Conservation (phyloP, 2,329 filamentous ascomycete species). For the Aspergillus bombycis region DNA sequence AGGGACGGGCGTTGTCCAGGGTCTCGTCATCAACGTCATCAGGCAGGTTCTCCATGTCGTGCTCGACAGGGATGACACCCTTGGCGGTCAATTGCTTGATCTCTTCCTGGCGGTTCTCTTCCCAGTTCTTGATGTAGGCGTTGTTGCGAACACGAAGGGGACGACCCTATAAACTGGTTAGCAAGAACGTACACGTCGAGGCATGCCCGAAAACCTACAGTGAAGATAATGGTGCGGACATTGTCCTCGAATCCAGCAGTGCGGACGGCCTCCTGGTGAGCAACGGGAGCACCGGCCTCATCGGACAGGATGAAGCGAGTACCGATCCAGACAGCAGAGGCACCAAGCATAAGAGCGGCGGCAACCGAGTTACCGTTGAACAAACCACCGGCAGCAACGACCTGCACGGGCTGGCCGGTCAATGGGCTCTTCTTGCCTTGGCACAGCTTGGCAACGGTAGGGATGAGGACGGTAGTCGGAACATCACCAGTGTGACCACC, state of each 20-base stretch:
- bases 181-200: background rate
- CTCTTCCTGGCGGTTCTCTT: constrained; percentile 84
- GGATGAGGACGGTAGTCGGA: constrained; percentile 88
- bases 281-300: constrained; percentile 89
- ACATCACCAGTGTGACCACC: constrained; percentile 96
- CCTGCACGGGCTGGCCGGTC: constrained; percentile 84
- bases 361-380: constrained; percentile 91
- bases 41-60: constrained; percentile 83
- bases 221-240: constrained; percentile 97
- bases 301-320: constrained; percentile 93
- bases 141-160: constrained; percentile 93
- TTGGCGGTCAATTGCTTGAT: constrained; percentile 89
- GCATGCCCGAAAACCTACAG: constrained; percentile 45
- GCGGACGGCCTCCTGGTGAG: constrained; percentile 92
- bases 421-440: constrained; percentile 82
- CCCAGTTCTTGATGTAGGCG: constrained; percentile 93
- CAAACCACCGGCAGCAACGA: constrained; percentile 91
- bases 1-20: constrained; percentile 88
- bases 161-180: constrained; percentile 61
- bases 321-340: constrained; percentile 91
- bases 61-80: constrained; percentile 90
- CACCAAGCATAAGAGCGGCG: constrained; percentile 88
- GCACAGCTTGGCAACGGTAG: constrained; percentile 81
- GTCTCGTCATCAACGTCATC: constrained; percentile 77
- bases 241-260: constrained; percentile 95